phyloP scores from a whole-genome alignment of 2,329 filamentous ascomycete species.

The Pseudonectria foliicola region DNA sequence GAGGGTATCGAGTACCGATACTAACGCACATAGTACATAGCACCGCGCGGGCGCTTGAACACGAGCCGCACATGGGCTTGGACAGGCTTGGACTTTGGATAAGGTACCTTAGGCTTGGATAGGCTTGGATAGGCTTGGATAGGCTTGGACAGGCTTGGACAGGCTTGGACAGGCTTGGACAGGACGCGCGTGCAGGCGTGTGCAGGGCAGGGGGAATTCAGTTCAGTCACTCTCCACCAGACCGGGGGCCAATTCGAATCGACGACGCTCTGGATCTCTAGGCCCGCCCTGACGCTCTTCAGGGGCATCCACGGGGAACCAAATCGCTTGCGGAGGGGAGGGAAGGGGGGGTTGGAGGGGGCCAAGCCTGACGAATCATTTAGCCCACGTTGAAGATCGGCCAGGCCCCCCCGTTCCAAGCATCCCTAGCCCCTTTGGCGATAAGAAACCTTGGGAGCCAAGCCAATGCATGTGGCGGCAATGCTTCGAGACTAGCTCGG shows the following conservation, averaged over 20 bases:
- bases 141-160: too few relatives aligned
- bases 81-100: conserved; percentile 11
- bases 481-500: too few relatives aligned
- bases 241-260: too few relatives aligned
- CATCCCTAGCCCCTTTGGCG: conserved; percentile 7
- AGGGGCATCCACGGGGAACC: conserved; percentile 12
- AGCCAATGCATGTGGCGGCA: neutral
- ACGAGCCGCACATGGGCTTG: too few relatives aligned
- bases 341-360: neutral
- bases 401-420: conserved; percentile 22
- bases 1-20: too few relatives aligned
- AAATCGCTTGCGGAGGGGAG: neutral
- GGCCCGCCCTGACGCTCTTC: conserved; percentile 14
- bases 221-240: neutral
- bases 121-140: too few relatives aligned
- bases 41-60: too few relatives aligned
- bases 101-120: too few relatives aligned
- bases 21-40: too few relatives aligned
- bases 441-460: conserved; percentile 12
- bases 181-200: conserved; percentile 18
- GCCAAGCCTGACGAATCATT: conserved; percentile 26
- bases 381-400: conserved; percentile 26
- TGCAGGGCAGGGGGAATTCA: conserved; percentile 2
- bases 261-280: too few relatives aligned
- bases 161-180: too few relatives aligned